Evolutionary conservation across 148 eudicot species (phyloP).

Genomic region (Rhododendron williamsianum): DNA sequence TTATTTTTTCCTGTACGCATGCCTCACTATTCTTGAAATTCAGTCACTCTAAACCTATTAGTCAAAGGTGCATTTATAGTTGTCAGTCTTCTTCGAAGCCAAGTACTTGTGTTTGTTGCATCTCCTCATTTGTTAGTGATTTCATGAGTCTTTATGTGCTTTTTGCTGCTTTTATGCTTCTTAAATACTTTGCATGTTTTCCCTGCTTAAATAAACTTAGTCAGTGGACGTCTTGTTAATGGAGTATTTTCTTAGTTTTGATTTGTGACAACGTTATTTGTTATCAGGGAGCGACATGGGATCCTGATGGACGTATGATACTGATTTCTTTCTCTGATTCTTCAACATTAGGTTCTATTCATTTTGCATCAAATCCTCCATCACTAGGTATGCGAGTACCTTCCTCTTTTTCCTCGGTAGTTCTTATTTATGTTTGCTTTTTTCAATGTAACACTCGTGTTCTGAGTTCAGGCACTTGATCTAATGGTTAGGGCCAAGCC

Average conservation of each 20-base stretch:
- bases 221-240: background rate
- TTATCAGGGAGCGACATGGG: slow-evolving; percentile 92
- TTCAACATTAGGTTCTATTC: slow-evolving; percentile 76
- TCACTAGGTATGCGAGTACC: slow-evolving; percentile 57
- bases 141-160: background rate
- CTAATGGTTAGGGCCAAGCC: background rate
- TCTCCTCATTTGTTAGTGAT: background rate
- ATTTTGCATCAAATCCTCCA: slow-evolving; percentile 96
- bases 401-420: background rate
- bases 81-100: background rate
- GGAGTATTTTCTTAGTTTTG: slow-evolving; percentile 1
- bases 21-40: background rate
- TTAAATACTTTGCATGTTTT: background rate
- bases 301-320: slow-evolving; percentile 92
- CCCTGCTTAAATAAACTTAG: background rate
- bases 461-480: background rate
- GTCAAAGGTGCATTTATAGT: background rate
- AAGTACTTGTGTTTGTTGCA: background rate
- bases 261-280: background rate
- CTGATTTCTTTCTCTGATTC: slow-evolving; percentile 83
- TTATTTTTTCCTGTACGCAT: background rate
- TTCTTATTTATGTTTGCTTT: background rate
- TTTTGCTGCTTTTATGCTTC: background rate
- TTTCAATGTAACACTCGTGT: background rate
- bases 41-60: background rate